A percentile compares a stretch with the other conserved stretches of the same genome.
Evolutionary conservation across 108 stramenopile species (phyloP).

Genomic region (Fragilaria radians): DNA sequence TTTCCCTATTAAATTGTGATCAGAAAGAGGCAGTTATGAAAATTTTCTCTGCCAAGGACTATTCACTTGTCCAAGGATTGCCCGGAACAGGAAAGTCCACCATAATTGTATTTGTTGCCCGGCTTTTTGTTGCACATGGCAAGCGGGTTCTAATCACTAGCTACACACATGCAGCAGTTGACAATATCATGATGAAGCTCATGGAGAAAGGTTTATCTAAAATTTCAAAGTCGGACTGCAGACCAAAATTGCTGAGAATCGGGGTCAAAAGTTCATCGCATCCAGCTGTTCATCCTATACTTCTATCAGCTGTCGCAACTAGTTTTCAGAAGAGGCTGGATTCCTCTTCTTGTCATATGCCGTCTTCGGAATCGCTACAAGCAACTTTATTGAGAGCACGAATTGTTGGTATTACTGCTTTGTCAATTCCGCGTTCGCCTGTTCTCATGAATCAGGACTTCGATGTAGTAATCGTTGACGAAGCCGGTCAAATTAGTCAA

Average conservation of each 20-base stretch:
- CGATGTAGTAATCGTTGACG: conserved; percentile 97
- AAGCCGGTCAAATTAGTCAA: conserved; percentile 95
- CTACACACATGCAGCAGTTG: conserved; percentile 96
- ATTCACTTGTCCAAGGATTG: conserved; percentile 71
- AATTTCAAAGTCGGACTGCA: conserved; percentile 2
- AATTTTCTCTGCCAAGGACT: conserved; percentile 67
- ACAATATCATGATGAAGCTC: conserved; percentile 89
- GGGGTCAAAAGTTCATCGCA: conserved; percentile 57
- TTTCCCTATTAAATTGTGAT: conserved; percentile 55
- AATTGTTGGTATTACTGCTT: conserved; percentile 80
- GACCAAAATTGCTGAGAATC: conserved; percentile 43
- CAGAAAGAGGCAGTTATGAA: conserved; percentile 69
- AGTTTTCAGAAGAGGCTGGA: conserved; percentile 6
- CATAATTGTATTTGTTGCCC: conserved; percentile 77
- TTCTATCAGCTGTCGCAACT: conserved; percentile 44
- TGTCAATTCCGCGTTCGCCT: conserved; percentile 71
- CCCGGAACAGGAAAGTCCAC: conserved; percentile 88
- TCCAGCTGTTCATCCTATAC: conserved; percentile 34
- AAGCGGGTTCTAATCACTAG: conserved; percentile 88
- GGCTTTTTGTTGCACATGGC: conserved; percentile 80
- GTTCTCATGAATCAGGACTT: conserved; percentile 74
- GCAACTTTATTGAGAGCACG: conserved; percentile 49
- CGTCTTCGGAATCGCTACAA: conserved; percentile 38
- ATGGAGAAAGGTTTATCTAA: conserved; percentile 52
- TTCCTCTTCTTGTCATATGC: background rate